Evolutionary conservation across 225 moss, liverwort and hornwort species (phyloP).

Genomic region (Physcomitrellopsis africana): DNA sequence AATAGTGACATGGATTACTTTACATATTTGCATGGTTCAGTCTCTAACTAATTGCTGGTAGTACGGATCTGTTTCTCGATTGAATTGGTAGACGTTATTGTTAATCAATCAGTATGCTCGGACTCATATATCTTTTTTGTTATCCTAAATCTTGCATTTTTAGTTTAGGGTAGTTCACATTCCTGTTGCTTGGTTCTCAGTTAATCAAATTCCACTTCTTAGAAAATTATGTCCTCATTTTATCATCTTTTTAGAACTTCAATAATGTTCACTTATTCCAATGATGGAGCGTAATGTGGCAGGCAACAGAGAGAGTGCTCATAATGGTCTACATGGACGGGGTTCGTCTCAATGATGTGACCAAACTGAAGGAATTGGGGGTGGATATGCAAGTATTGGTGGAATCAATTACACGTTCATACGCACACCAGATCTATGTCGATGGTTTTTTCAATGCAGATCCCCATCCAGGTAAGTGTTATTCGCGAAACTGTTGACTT

Average conservation of each 20-base stretch:
- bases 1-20: slow-evolving; percentile 16
- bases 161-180: too few relatives aligned
- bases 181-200: too few relatives aligned
- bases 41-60: too few relatives aligned
- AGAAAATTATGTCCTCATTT: slow-evolving; percentile 6
- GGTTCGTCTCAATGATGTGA: slow-evolving; percentile 85
- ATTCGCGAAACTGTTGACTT: neutral
- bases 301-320: slow-evolving; percentile 90
- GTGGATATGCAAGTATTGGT: slow-evolving; percentile 82
- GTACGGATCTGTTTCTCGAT: too few relatives aligned
- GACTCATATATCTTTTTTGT: too few relatives aligned
- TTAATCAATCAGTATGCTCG: too few relatives aligned
- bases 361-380: slow-evolving; percentile 72
- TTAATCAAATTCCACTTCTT: neutral
- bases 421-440: slow-evolving; percentile 95
- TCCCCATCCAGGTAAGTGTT: slow-evolving; percentile 88
- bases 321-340: slow-evolving; percentile 96
- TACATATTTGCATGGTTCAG: too few relatives aligned
- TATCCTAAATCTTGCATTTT: too few relatives aligned
- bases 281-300: slow-evolving; percentile 37
- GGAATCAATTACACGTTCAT: slow-evolving; percentile 89
- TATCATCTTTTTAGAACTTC: slow-evolving; percentile 2
- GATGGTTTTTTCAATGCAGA: slow-evolving; percentile 99
- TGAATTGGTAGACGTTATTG: too few relatives aligned
- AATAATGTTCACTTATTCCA: slow-evolving; percentile 15